Conservation (phyloP, 306 rosid genomes). For the Quercus rubra region DNA sequence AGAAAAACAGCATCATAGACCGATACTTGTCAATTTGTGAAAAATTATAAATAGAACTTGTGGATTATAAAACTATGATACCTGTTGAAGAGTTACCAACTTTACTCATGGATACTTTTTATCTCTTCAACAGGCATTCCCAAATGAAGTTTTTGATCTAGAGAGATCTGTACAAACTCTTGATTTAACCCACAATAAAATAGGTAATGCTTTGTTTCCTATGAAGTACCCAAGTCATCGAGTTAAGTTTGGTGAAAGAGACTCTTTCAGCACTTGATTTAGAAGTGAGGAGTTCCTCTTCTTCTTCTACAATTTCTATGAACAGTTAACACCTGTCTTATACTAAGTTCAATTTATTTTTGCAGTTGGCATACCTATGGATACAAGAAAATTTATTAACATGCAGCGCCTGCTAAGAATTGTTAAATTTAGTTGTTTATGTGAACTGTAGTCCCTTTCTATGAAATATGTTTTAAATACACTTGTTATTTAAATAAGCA, state of each 20-base stretch:
- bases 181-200: slow-evolving; percentile 78
- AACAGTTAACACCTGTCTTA: background rate
- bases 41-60: background rate
- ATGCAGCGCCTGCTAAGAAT: slow-evolving; percentile 77
- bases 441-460: background rate
- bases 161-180: slow-evolving; percentile 84
- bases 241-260: slow-evolving; percentile 17
- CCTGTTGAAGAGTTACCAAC: background rate
- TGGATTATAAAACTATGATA: background rate
- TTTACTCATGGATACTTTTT: slow-evolving; percentile 6
- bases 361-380: slow-evolving; percentile 86
- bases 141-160: slow-evolving; percentile 71
- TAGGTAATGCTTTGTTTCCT: slow-evolving; percentile 39
- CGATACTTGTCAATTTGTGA: background rate
- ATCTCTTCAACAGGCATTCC: slow-evolving; percentile 57
- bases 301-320: background rate
- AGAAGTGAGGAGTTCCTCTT: background rate
- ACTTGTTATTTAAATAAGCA: background rate
- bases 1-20: background rate
- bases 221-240: background rate
- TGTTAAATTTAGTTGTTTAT: slow-evolving; percentile 14
- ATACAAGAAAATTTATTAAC: slow-evolving; percentile 67
- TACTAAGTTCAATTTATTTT: slow-evolving; percentile 9
- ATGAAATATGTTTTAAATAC: background rate
- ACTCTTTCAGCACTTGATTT: slow-evolving; percentile 5